Base-by-base conservation (phyloP, 305 asterid genomes). In the Fraxinus baroniana region DNA sequence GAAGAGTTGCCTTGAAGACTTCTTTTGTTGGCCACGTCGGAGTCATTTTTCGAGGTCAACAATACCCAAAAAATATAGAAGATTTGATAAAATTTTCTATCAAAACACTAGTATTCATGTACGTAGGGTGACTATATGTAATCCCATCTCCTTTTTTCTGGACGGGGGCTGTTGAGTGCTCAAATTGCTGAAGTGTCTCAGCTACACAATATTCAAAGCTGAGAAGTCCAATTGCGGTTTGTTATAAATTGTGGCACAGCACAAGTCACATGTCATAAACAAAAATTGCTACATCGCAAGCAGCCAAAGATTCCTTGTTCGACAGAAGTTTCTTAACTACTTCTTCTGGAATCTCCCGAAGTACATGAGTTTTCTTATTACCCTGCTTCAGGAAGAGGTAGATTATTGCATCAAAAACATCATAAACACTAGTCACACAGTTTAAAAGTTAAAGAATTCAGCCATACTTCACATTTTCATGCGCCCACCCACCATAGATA, bases 241-340 rank as follows among this genome's bases (percentile, higher is more conserved):
- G 84, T 28, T 78, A 79, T 3, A 46, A 9, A 79, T 74, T 49
- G 44, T 13, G 57, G 74, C 71, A 80, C 77, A 75, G 84, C 84
- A 84, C 35, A 77, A 10, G 90, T 71, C 82, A 93, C 99, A 98
- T 94, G 89, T 96, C 98, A 87, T 94, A 93, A 83, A 92, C 95
- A 86, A 94, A 94, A 85, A 91, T 89, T 78, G 98, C 98, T 35
- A 94, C 94, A 88, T 94, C 98, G n/a, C 97, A 93, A 81, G 91
- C 80, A 86, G 98, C 94, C 88, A 96, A 86, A 37, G 93, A 91
- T 81, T 94, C 97, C 87, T 92, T 94, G 52, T 86, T 81, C 30
- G 93, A 91, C 78, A 91, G 76, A 83, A 94, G 82, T 77, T 83
- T 89, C 84, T 91, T 91, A 74, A 92, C 92, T 76, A 86, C 97